Percentiles rank a stretch among this genome's conserved stretches.
Evolutionary conservation across 176 grass and related monocot genomes (phyloP).

Genomic region (Themeda triandra): DNA sequence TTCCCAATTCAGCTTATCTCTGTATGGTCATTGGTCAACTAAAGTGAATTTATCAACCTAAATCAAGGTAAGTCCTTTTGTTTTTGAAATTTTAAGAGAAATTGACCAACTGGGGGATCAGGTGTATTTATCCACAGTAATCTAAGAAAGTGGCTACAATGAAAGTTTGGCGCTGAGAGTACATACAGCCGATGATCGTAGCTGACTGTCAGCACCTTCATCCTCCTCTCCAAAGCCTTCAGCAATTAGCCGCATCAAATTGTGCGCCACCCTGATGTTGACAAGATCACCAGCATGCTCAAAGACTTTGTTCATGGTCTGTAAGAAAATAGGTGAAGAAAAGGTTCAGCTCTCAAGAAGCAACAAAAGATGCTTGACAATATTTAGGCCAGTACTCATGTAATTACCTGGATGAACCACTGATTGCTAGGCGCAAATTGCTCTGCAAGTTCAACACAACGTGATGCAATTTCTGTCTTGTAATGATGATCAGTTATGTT

Average conservation of each 20-base stretch:
- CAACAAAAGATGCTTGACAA: not conserved
- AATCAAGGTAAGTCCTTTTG: not conserved
- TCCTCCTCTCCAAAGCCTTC: conserved; percentile 99
- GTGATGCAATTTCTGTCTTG: conserved; percentile 97
- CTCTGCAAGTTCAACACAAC: conserved; percentile 98
- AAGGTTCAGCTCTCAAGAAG: conserved; percentile 1
- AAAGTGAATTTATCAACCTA: not conserved
- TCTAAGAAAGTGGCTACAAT: not conserved
- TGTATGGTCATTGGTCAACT: not conserved
- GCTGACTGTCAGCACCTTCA: conserved; percentile 93
- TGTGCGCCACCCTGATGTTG: conserved; percentile 92
- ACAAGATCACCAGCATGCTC: conserved; percentile 99
- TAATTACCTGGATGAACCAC: conserved; percentile 91
- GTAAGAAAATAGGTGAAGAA: conserved; percentile 33
- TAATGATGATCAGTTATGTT: conserved; percentile 94
- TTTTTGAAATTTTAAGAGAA: conserved; percentile 9
- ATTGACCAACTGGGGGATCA: not conserved
- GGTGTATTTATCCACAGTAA: not conserved
- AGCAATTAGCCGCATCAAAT: conserved; percentile 99
- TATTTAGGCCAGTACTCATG: not conserved
- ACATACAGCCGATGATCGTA: conserved; percentile 99
- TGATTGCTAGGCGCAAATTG: conserved; percentile 99
- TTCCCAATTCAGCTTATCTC: not conserved
- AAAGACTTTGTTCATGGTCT: conserved; percentile 99
- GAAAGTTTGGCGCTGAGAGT: not conserved